These are phyloP conservation scores for Gynostemma pentaphyllum DNA, from an alignment of 306 rosid species.

Conservation along the genomic window DNA sequence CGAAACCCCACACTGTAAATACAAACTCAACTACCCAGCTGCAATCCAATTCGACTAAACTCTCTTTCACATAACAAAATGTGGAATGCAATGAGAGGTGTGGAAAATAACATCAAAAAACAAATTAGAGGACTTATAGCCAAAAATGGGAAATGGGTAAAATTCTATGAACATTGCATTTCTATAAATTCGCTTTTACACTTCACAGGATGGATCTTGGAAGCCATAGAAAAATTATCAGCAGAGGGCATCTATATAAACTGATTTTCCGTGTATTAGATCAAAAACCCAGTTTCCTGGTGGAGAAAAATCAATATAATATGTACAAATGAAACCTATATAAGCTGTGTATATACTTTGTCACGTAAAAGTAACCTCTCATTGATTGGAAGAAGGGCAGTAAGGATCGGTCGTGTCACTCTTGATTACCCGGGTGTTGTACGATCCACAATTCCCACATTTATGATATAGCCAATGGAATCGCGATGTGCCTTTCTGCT, in stretches of 20 bases:
- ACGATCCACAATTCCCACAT: slow-evolving; percentile 82
- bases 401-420: slow-evolving; percentile 33
- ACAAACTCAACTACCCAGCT: too few species aligned
- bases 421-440: slow-evolving; percentile 89
- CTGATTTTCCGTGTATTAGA: slow-evolving; percentile 16
- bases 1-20: too few species aligned
- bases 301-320: slow-evolving; percentile 26
- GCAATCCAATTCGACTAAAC: too few species aligned
- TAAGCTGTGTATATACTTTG: slow-evolving; percentile 10
- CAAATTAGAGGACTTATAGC: background rate
- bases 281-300: slow-evolving; percentile 21
- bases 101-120: too few species aligned
- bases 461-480: slow-evolving; percentile 98
- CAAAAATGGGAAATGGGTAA: background rate
- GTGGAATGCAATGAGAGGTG: background rate
- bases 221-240: background rate
- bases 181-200: background rate
- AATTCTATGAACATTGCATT: background rate
- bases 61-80: too few species aligned
- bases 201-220: background rate
- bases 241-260: background rate
- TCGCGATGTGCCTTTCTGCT: slow-evolving; percentile 53
- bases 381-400: slow-evolving; percentile 33
- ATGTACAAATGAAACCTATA: slow-evolving; percentile 34
- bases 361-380: slow-evolving; percentile 5